Base-by-base conservation (phyloP, 2,329 filamentous ascomycete species). In the Exophiala xenobiotica region DNA sequence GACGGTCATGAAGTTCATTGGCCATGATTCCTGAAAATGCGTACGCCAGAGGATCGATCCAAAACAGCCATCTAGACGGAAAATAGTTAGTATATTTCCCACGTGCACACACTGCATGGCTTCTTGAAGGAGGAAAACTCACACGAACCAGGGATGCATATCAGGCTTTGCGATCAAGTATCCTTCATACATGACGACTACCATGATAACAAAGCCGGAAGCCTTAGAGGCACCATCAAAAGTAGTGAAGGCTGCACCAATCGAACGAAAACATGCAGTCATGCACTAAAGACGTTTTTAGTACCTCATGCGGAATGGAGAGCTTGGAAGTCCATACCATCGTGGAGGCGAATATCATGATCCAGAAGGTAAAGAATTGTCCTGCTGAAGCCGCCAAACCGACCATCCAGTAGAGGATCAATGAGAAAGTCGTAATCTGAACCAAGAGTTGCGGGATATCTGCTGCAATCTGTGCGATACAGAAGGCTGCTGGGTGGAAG, bases 321-420 rank as follows among this genome's bases (percentile, higher is more conserved):
- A 12, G 6, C 14, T 2, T 14, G 29, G 23, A 14, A n/a, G n/a
- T n/a, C n/a, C 24, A 22, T 43, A 78, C 75, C 64, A 84, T 77
- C 0, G 78, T 76, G 0, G 73, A 73, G 0, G 73, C 63, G 26
- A 81, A 69, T 0, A 83, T 61, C 7, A 82, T 12, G 14, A 60
- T 53, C 79, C 78, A 85, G 59, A 77, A 84, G 0, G 81, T 84
- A 61, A 87, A 85, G 68, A 85, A 86, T 0, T 73, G 68, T 0
- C 63, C 71, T 0, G 82, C 81, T 0, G 71, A 68, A 35, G 65
- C 64, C 3, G 74, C 77, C 19, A 86, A 67, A 0, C 78, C 79
- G 11, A 78, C 77, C 81, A 86, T 83, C 57, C 83, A 87, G 67
- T 86, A 86, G 0, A 83, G 53, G 0, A 83, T 72, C 0, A 87